phyloP scores from a whole-genome alignment of 2,329 filamentous ascomycete genomes.

The Dothideomycetes sp. region DNA sequence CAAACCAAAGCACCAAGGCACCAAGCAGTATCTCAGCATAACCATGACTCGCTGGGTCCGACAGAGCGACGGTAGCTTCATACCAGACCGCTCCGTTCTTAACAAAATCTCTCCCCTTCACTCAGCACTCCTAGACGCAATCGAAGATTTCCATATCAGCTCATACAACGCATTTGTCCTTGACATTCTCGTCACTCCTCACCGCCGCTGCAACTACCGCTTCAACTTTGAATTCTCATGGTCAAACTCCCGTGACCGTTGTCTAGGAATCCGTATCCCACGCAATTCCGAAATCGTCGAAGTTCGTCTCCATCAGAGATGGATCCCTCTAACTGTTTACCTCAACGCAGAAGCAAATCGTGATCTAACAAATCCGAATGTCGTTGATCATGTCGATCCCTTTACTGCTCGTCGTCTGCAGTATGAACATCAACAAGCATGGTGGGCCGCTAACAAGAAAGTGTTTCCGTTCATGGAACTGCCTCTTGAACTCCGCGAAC shows the following conservation, averaged over 20 bases:
- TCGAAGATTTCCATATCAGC: too few relatives aligned
- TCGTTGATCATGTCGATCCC: not conserved
- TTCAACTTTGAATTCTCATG: not conserved
- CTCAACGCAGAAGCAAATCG: not conserved
- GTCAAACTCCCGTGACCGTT: not conserved
- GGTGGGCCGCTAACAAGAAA: conserved; percentile 5
- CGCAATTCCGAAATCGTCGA: not conserved
- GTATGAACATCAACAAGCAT: not conserved
- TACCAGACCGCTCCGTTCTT: too few relatives aligned
- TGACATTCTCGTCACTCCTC: too few relatives aligned
- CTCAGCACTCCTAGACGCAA: too few relatives aligned
- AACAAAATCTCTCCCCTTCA: too few relatives aligned
- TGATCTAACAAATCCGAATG: not conserved
- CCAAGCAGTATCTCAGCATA: too few relatives aligned
- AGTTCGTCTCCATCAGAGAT: not conserved
- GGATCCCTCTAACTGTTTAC: not conserved
- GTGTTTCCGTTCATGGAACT: conserved; percentile 14
- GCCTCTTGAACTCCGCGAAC: conserved; percentile 20
- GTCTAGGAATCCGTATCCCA: not conserved
- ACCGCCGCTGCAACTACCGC: too few relatives aligned
- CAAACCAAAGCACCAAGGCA: too few relatives aligned
- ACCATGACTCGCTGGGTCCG: too few relatives aligned
- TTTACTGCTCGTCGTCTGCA: not conserved
- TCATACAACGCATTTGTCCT: too few relatives aligned
- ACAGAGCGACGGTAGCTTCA: too few relatives aligned